These are phyloP conservation scores for Aspergillus wentii DNA, from an alignment of 495 filamentous ascomycete genomes.

Conservation along the genomic window DNA sequence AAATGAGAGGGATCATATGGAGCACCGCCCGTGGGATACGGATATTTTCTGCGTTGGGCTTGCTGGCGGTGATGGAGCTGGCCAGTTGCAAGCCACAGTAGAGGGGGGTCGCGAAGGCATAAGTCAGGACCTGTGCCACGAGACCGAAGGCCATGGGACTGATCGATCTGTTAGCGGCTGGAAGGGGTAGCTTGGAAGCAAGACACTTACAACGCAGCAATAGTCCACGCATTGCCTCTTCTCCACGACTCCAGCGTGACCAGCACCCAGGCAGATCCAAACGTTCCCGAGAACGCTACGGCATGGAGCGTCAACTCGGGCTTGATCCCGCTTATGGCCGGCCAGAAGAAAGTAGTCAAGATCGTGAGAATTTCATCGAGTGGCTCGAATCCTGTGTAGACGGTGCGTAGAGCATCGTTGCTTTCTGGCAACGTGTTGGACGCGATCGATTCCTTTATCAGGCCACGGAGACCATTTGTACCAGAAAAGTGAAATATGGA, in stretches of 20 bases:
- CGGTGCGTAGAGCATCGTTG: slow-evolving; percentile 30
- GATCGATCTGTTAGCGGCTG: background rate
- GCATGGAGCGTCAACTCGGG: slow-evolving; percentile 41
- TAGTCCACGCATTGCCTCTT: slow-evolving; percentile 46
- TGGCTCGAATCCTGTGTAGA: slow-evolving; percentile 46
- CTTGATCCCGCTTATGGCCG: slow-evolving; percentile 45
- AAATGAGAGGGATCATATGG: slow-evolving; percentile 39
- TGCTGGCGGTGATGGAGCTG: slow-evolving; percentile 44
- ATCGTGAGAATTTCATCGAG: slow-evolving; percentile 44
- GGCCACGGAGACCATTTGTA: slow-evolving; percentile 34
- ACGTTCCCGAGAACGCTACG: slow-evolving; percentile 48
- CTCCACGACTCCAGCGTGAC: slow-evolving; percentile 53
- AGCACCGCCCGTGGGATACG: slow-evolving; percentile 43
- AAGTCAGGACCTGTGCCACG: slow-evolving; percentile 47
- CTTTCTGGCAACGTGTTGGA: slow-evolving; percentile 36
- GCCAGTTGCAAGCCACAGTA: slow-evolving; percentile 48
- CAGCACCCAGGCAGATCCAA: slow-evolving; percentile 51
- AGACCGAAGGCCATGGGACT: slow-evolving; percentile 50
- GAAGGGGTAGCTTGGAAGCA: background rate
- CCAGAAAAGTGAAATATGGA: slow-evolving; percentile 35
- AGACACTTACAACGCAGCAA: slow-evolving; percentile 47
- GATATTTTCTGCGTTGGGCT: slow-evolving; percentile 41
- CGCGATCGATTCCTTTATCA: slow-evolving; percentile 21
- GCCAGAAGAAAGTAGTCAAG: slow-evolving; percentile 52
- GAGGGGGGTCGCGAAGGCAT: slow-evolving; percentile 49